phyloP scores from a whole-genome alignment of 768 basidiomycete genomes.

The Panaeolus cyanescens region DNA sequence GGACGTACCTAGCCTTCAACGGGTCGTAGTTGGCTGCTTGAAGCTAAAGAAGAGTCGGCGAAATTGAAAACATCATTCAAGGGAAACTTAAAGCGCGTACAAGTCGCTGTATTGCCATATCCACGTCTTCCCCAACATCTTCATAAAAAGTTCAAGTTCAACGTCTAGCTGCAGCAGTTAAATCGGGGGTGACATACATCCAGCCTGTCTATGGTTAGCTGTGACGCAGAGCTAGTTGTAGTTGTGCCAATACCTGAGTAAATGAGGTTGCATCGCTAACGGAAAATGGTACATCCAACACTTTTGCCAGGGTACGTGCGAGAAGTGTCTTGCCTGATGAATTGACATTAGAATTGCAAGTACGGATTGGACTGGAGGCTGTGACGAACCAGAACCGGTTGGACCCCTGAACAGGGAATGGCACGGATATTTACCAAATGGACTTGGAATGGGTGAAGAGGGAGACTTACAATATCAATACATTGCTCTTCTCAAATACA shows the following conservation, averaged over 20 bases:
- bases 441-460: background rate
- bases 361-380: background rate
- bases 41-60: constrained; percentile 43
- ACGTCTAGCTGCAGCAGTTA: constrained; percentile 46
- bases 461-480: constrained; percentile 73
- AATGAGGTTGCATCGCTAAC: constrained; percentile 92
- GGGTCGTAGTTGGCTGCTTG: constrained; percentile 93
- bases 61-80: background rate
- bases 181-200: constrained; percentile 14
- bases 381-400: constrained; percentile 72
- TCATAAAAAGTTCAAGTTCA: constrained; percentile 51
- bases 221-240: background rate
- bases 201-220: constrained; percentile 14
- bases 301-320: constrained; percentile 87
- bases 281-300: constrained; percentile 93
- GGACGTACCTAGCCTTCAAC: constrained; percentile 70
- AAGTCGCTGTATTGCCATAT: constrained; percentile 85
- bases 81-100: constrained; percentile 47
- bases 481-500: constrained; percentile 93
- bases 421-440: constrained; percentile 6
- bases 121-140: constrained; percentile 98
- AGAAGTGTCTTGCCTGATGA: constrained; percentile 82
- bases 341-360: background rate
- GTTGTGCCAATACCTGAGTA: constrained; percentile 64
- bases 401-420: constrained; percentile 56